These are phyloP conservation scores for Hypoxylon trugodes DNA, from an alignment of 495 filamentous ascomycete species.

Conservation along the genomic window DNA sequence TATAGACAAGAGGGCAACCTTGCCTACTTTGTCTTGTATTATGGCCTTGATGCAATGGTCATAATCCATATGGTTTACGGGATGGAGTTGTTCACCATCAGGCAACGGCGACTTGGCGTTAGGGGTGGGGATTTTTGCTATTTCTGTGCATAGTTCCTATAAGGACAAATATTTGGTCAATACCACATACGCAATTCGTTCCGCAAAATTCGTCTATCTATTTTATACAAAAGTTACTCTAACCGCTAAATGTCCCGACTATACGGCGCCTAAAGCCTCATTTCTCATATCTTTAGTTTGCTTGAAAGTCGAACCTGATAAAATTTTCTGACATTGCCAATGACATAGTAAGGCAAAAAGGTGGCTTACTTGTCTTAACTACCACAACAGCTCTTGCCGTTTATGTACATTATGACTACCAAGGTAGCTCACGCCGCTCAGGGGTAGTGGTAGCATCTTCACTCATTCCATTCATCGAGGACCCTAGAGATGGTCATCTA, in stretches of 20 bases:
- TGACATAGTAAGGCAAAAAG: not conserved
- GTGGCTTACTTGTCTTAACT: not conserved
- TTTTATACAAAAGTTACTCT: constrained; percentile 8
- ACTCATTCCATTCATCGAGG: no score
- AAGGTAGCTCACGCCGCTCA: not conserved
- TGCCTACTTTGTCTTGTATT: constrained; percentile 35
- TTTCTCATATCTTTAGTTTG: not conserved
- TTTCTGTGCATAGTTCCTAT: constrained; percentile 40
- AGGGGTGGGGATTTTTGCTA: constrained; percentile 39
- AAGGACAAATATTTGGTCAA: constrained; percentile 36
- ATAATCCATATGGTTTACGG: constrained; percentile 36
- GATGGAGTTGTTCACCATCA: constrained; percentile 45
- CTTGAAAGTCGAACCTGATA: not conserved
- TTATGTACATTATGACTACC: not conserved
- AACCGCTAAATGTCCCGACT: no score
- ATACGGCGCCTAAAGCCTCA: not conserved
- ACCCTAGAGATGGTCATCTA: no score
- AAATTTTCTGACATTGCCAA: not conserved
- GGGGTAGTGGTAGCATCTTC: no score
- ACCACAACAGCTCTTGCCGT: not conserved
- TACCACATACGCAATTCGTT: constrained; percentile 39
- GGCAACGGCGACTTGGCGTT: constrained; percentile 48
- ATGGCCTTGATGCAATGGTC: constrained; percentile 40
- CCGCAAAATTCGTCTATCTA: constrained; percentile 12
- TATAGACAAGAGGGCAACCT: constrained; percentile 22